These are phyloP conservation scores for Pyrus bretschneideri DNA, from an alignment of 306 rosid species.

Conservation along the genomic window DNA sequence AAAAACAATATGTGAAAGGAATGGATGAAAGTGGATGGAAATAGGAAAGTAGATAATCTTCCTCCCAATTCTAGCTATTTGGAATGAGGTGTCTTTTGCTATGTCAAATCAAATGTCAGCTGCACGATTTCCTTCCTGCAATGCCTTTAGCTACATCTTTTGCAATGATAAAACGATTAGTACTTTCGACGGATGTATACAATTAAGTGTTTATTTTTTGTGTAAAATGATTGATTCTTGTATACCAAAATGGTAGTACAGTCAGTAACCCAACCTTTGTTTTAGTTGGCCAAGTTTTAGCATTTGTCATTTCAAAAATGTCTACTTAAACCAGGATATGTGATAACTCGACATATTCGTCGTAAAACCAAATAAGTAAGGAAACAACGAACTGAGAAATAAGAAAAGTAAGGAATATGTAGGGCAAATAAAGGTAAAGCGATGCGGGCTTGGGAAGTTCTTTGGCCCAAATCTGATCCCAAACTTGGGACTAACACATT, in stretches of 20 bases:
- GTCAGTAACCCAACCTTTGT: too few species aligned
- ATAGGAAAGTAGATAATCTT: too few species aligned
- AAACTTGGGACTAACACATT: background rate
- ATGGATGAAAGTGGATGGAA: too few species aligned
- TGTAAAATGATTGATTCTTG: too few species aligned
- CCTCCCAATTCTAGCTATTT: background rate
- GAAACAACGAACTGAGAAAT: background rate
- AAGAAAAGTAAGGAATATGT: too few species aligned
- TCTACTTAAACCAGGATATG: background rate
- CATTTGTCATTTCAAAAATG: too few species aligned
- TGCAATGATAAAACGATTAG: background rate
- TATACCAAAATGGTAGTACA: too few species aligned
- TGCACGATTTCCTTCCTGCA: background rate
- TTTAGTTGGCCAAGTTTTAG: too few species aligned
- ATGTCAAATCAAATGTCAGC: constrained; percentile 6
- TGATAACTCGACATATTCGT: too few species aligned
- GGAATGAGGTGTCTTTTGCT: background rate
- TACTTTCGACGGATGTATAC: rapidly evolving
- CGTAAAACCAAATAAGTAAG: background rate
- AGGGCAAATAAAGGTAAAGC: background rate
- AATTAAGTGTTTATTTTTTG: too few species aligned
- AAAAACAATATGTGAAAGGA: too few species aligned
- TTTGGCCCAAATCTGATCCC: background rate
- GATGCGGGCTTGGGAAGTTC: background rate
- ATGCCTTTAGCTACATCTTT: background rate